Conservation (phyloP, 2,329 filamentous ascomycete species). For the Diplodia mutila region DNA sequence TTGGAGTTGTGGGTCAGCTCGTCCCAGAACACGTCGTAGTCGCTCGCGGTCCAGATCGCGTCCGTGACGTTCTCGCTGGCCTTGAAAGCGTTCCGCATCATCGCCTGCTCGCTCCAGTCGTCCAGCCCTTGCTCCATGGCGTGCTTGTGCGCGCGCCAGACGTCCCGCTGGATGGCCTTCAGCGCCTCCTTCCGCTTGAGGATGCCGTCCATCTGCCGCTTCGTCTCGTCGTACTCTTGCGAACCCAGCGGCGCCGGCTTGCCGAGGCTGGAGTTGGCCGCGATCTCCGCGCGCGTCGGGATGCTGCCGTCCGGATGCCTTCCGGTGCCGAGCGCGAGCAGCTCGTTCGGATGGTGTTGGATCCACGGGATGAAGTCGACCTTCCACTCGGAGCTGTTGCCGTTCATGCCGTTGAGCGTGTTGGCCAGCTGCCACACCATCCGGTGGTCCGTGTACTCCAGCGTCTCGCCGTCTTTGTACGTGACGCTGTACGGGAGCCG, state of each 20-base stretch:
- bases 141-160: constrained; percentile 6
- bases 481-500: constrained; percentile 2
- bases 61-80: constrained; percentile 11
- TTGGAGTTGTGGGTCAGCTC: constrained; percentile 20
- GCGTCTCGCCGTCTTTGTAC: constrained; percentile 14
- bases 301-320: constrained; percentile 5
- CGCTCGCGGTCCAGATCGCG: constrained; percentile 13
- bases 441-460: constrained; percentile 14
- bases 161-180: constrained; percentile 1
- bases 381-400: constrained; percentile 5
- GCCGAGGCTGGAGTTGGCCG: neutral
- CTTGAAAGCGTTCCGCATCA: constrained; percentile 13
- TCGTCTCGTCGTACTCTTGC: neutral
- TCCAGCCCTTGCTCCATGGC: constrained; percentile 10
- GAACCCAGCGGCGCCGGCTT: neutral
- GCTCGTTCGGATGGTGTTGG: constrained; percentile 11
- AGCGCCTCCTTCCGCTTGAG: neutral
- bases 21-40: constrained; percentile 22
- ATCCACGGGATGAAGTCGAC: constrained; percentile 18
- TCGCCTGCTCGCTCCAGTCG: constrained; percentile 8
- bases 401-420: constrained; percentile 4
- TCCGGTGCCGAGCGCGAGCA: constrained; percentile 9
- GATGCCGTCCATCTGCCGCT: constrained; percentile 10
- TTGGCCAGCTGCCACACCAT: constrained; percentile 17
- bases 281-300: constrained; percentile 10